phyloP scores from a whole-genome alignment of 2,329 filamentous ascomycete species.

The Clarireedia sp. region DNA sequence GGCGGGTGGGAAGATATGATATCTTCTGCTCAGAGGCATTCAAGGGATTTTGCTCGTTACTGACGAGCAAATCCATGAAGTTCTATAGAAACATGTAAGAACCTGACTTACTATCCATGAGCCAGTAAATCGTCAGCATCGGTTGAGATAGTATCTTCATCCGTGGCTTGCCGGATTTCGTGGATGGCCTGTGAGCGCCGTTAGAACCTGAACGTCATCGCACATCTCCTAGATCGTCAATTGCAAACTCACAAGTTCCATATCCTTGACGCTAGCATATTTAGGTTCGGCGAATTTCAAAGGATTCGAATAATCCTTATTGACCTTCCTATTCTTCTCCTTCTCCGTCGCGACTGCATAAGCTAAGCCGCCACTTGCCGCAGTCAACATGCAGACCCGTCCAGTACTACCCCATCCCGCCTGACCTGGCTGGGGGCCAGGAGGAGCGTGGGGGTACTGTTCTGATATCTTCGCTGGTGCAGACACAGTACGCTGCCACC shows the following conservation, averaged over 20 bases:
- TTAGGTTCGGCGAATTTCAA: conserved; percentile 23
- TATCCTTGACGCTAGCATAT: conserved; percentile 42
- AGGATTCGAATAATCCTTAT: conserved; percentile 25
- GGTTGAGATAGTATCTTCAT: conserved; percentile 52
- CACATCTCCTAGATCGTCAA: neutral
- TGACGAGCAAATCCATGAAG: neutral
- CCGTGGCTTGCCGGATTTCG: conserved; percentile 44
- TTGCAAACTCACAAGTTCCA: conserved; percentile 39
- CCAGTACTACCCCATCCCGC: conserved; percentile 20
- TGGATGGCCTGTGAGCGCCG: conserved; percentile 39
- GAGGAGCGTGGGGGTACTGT: neutral
- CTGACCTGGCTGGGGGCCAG: neutral
- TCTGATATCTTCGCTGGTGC: neutral
- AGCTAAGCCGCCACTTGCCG: conserved; percentile 15
- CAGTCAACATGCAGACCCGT: conserved; percentile 20
- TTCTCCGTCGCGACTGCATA: conserved; percentile 14
- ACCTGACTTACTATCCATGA: conserved; percentile 44
- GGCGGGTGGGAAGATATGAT: no score
- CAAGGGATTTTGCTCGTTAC: neutral
- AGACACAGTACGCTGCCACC: neutral
- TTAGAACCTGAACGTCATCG: neutral
- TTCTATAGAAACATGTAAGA: neutral
- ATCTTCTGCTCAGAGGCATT: no score
- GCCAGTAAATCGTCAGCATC: conserved; percentile 53
- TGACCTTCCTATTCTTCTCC: conserved; percentile 3